Evolutionary conservation across 1,284 basidiomycete genomes (phyloP).

Genomic region (Tylopilus sp.): DNA sequence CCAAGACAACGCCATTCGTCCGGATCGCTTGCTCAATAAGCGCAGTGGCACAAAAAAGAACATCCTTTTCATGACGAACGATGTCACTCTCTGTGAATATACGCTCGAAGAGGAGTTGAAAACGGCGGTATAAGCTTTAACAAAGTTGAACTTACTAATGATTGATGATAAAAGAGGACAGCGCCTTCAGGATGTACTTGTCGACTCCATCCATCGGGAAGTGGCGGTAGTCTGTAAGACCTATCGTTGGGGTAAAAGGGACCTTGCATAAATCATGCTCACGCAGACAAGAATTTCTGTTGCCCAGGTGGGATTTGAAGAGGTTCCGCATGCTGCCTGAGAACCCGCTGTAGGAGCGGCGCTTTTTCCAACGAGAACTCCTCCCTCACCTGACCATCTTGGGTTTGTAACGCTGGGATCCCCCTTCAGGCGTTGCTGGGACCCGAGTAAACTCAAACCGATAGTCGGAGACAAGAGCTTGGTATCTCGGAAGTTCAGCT

Average conservation of each 20-base stretch:
- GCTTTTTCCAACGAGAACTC: neutral
- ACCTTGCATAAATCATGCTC: neutral
- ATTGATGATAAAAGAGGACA: slow-evolving; percentile 22
- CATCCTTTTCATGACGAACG: neutral
- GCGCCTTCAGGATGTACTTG: slow-evolving; percentile 33
- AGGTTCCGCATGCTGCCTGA: neutral
- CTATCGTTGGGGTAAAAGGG: neutral
- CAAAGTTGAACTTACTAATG: slow-evolving; percentile 21
- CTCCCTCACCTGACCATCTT: slow-evolving; percentile 15
- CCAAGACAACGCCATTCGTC: slow-evolving; percentile 18
- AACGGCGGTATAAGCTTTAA: neutral
- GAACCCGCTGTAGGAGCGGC: slow-evolving; percentile 6
- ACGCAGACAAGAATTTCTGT: slow-evolving; percentile 22
- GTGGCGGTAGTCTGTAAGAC: slow-evolving; percentile 10
- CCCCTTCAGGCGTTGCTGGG: slow-evolving; percentile 24
- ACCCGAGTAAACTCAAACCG: neutral
- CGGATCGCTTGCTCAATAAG: slow-evolving; percentile 14
- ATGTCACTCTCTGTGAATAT: slow-evolving; percentile 34
- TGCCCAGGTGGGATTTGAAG: slow-evolving; percentile 23
- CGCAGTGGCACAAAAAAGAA: slow-evolving; percentile 8
- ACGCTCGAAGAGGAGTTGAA: slow-evolving; percentile 18
- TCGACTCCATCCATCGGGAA: slow-evolving; percentile 18
- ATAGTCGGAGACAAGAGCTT: neutral
- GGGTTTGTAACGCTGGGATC: slow-evolving; percentile 24
- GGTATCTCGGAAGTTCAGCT: slow-evolving; percentile 1